phyloP scores from a whole-genome alignment of 257 asterid genomes.

The Jaltomata sinuosa region DNA sequence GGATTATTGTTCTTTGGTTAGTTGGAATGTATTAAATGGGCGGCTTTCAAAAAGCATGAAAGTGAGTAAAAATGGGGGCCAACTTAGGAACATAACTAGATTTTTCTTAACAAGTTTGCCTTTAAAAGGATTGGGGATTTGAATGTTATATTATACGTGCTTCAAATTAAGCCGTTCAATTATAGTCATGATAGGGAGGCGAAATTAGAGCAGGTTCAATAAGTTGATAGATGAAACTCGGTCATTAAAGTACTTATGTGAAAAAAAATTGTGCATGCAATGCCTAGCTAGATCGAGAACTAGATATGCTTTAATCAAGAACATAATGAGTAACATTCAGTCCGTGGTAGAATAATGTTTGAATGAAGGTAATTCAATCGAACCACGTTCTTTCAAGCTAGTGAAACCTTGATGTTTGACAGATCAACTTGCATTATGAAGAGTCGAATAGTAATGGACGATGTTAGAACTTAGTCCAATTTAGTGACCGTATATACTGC shows the following conservation, averaged over 20 bases:
- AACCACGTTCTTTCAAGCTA: too few relatives aligned
- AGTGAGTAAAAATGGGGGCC: constrained; percentile 17
- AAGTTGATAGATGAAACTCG: background rate
- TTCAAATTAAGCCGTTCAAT: background rate
- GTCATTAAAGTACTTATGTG: too few relatives aligned
- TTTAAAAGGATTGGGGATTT: background rate
- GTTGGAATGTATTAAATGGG: constrained; percentile 1
- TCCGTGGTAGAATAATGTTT: too few relatives aligned
- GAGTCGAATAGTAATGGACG: background rate
- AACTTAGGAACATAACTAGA: background rate
- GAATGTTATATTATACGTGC: background rate
- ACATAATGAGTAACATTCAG: too few relatives aligned
- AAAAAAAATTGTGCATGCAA: background rate
- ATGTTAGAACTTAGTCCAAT: background rate
- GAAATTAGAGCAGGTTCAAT: background rate
- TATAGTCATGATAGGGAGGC: background rate
- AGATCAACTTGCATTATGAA: too few relatives aligned
- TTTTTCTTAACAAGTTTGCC: background rate
- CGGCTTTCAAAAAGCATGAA: constrained; percentile 8
- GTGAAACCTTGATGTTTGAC: too few relatives aligned
- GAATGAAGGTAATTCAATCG: too few relatives aligned
- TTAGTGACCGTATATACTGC: background rate
- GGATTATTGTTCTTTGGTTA: background rate
- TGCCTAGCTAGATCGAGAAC: too few relatives aligned
- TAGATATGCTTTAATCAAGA: too few relatives aligned